Base-by-base conservation (phyloP, 2,329 filamentous ascomycete genomes). In the Pezicula carpinea region DNA sequence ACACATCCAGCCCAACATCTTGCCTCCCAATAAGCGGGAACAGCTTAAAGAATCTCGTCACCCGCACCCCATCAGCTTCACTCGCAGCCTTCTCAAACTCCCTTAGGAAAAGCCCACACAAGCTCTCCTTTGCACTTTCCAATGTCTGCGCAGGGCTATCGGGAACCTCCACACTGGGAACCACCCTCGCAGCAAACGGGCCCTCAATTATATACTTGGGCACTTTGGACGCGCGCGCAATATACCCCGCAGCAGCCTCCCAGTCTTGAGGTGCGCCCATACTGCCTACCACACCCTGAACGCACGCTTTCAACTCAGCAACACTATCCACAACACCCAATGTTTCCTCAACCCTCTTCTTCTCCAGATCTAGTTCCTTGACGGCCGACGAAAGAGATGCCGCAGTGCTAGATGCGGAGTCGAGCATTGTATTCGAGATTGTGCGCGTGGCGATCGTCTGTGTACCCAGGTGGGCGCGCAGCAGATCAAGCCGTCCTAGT, bases 201-300 rank as follows among this genome's bases (percentile, higher is more conserved):
- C 93, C 89, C 55, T 86, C 79, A 43, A 91, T 76, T 43, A 99
- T 92, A 1, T 85, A 76, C 43, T 83, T 77, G 0, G 92, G 91
- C 11, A 99, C 83, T 56, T 86, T 83, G 50, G 83, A 83, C 6
- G 93, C 91, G 38, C 92, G 81, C 53, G 87, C 82, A 49, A 99
- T 77, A 66, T 97, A 97, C 39, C 80, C 87, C 2, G 93, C 93
- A 3, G 93, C 93, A 3, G 89, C 93, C 68, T 99, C 93, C 93
- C 93, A 99, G 70, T 99, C 93, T 67, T 99, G 93, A 35, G 93
- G 89, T 4, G 91, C 92, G 29, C 92, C 93, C 93, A 99, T 99
- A 50, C 88, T 95, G 15, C 91, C 93, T 21, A 92, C 84, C 10
- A 97, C 91, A 36, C 93, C 93, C 50, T 96, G 82, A 31, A 97